Evolutionary conservation across 352 stramenopile genomes (phyloP), one percentile per base, ranked within the genome.

Genomic region (Phytophthora citricola): DNA sequence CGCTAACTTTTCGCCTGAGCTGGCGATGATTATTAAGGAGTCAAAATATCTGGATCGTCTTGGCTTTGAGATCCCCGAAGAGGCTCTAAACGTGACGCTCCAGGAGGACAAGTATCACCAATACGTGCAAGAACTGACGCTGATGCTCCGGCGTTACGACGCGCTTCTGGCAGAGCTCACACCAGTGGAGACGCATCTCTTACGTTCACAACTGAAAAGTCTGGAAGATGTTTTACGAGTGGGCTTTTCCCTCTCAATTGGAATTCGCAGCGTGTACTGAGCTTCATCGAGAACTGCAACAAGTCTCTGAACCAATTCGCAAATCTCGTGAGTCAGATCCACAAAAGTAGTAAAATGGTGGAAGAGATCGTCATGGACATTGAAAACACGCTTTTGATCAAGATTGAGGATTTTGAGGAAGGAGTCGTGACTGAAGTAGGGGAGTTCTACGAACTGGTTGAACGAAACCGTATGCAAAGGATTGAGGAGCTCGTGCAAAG

Each of bases 41-140:
- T 91, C 91, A 34, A 98, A 98, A 71, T 98, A 98, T 54, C 79
- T 99, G 1, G 96, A 99, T 67, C 90, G 93, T 0, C 85, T 99
- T 31, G 95, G 96, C 5, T 99, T 98, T 81, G 87, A 97, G 47
- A 96, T 97, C 39, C 96, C 96, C 0, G 96, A 98, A 68, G 88
- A 96, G 26, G 95, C 96, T 0, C 71, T 99, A 27, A 98, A 98
- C 58, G 95, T 98, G 60, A 98, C 96, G 22, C 79, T 99, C 2
- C 96, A 99, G 66, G 96, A 99, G 64, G 91, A 98, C 64, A 98
- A 98, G 60, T 99, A 98, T 66, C 95, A 98, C 61, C 82, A 94
- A 44, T 97, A 98, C 39, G 93, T 98, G 12, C 91, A 97, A 48
- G 85, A 97, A 40, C 62, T 99, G 15, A 88, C 90, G 10, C 66